Evolutionary conservation across 768 basidiomycete genomes (phyloP).

Genomic region (Collybia sordida): DNA sequence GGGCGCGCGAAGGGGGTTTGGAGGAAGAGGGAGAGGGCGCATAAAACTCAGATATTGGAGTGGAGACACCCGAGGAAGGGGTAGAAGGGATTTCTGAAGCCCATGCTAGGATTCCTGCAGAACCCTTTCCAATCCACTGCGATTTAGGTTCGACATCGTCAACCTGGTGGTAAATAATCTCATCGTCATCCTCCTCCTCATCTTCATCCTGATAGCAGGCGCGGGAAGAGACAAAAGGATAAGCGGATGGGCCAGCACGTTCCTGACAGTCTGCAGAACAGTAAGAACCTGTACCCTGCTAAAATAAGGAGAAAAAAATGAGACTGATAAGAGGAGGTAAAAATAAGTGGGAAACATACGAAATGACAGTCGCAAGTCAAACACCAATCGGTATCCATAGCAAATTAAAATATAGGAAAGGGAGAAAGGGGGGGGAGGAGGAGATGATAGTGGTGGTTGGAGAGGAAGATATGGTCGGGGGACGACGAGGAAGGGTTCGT

Average conservation of each 20-base stretch:
- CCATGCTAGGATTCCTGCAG: slow-evolving; percentile 47
- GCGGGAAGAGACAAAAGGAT: neutral
- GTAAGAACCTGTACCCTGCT: slow-evolving; percentile 42
- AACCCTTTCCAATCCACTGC: slow-evolving; percentile 38
- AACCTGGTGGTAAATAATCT: slow-evolving; percentile 20
- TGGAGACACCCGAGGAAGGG: slow-evolving; percentile 16
- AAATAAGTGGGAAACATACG: slow-evolving; percentile 35
- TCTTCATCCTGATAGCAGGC: slow-evolving; percentile 7
- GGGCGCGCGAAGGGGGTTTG: slow-evolving; percentile 12
- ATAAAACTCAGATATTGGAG: slow-evolving; percentile 19
- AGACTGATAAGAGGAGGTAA: slow-evolving; percentile 16
- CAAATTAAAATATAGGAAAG: neutral
- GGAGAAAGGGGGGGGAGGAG: too few relatives aligned
- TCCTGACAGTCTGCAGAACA: slow-evolving; percentile 49
- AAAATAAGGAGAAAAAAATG: slow-evolving; percentile 4
- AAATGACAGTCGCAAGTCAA: slow-evolving; percentile 60
- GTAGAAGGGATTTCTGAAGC: slow-evolving; percentile 34
- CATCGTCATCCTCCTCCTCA: slow-evolving; percentile 23
- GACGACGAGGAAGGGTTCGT: slow-evolving; percentile 5
- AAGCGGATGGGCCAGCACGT: slow-evolving; percentile 27
- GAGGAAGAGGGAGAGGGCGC: slow-evolving; percentile 13
- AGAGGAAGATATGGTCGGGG: slow-evolving; percentile 5
- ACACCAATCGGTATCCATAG: slow-evolving; percentile 74
- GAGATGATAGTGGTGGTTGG: slow-evolving; percentile 4
- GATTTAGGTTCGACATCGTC: slow-evolving; percentile 11